Percentiles rank a stretch among this genome's conserved stretches.
phyloP scores from a whole-genome alignment of 768 basidiomycete species.

The Leucocoprinus leucothites region DNA sequence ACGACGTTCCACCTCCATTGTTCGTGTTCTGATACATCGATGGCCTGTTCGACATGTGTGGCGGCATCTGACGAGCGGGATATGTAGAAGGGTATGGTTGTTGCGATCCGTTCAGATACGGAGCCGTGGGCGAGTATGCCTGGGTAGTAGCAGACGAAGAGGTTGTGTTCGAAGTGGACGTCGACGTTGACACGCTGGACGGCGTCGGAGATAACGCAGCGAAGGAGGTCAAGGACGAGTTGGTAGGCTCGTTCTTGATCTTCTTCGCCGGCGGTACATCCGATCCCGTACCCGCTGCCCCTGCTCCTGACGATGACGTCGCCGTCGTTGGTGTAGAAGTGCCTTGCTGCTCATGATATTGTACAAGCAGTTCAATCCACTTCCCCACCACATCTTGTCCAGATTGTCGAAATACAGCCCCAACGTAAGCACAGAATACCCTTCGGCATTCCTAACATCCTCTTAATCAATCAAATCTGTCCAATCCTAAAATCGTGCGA shows the following conservation, averaged over 20 bases:
- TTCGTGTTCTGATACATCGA: too few relatives aligned
- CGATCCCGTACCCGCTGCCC: neutral
- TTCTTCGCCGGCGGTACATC: constrained; percentile 37
- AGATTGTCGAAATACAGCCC: constrained; percentile 54
- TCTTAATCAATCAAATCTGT: constrained; percentile 13
- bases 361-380: constrained; percentile 52
- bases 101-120: constrained; percentile 9
- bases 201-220: constrained; percentile 24
- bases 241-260: constrained; percentile 33
- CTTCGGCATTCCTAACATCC: constrained; percentile 47
- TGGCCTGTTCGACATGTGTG: constrained; percentile 5
- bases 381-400: constrained; percentile 48
- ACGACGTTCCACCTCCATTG: too few relatives aligned
- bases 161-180: neutral
- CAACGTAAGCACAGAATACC: constrained; percentile 67
- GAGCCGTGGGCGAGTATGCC: constrained; percentile 18
- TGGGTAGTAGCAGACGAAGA: constrained; percentile 16
- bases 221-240: constrained; percentile 27
- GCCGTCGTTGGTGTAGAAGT: constrained; percentile 15
- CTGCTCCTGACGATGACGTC: too few relatives aligned
- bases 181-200: neutral
- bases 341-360: constrained; percentile 17
- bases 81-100: constrained; percentile 7
- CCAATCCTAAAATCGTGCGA: constrained; percentile 12
- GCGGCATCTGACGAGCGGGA: constrained; percentile 5